These are phyloP conservation scores for Saprolegnia parasitica DNA, from an alignment of 352 stramenopile species.

Conservation along the genomic window DNA sequence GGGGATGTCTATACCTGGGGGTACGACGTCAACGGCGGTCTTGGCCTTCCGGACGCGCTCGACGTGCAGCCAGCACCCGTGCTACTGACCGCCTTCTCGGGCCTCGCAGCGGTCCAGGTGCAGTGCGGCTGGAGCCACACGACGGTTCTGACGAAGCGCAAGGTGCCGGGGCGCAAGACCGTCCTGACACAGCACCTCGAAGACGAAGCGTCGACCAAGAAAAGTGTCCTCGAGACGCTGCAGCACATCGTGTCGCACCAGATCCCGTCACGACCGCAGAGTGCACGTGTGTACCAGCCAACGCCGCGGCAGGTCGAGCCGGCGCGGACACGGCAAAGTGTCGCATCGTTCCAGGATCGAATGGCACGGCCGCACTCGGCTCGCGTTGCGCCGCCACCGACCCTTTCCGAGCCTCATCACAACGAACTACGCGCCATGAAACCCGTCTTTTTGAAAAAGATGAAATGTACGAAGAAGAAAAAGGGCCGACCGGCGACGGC, in stretches of 20 bases:
- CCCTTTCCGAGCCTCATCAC: neutral
- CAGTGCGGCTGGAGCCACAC: slow-evolving; percentile 66
- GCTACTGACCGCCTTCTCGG: slow-evolving; percentile 35
- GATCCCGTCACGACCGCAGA: slow-evolving; percentile 1
- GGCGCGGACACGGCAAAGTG: neutral
- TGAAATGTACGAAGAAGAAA: neutral
- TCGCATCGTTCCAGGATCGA: slow-evolving; percentile 15
- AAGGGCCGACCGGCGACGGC: neutral
- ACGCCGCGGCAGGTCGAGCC: neutral
- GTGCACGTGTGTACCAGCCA: neutral
- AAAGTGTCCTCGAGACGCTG: neutral
- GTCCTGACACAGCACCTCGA: neutral
- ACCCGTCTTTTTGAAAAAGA: slow-evolving; percentile 3
- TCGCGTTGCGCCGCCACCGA: neutral
- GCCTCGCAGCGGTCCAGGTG: slow-evolving; percentile 41
- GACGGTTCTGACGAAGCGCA: slow-evolving; percentile 46
- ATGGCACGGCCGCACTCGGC: slow-evolving; percentile 23
- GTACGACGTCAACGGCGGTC: slow-evolving; percentile 44
- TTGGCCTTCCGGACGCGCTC: slow-evolving; percentile 24
- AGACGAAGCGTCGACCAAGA: neutral
- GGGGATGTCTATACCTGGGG: slow-evolving; percentile 58
- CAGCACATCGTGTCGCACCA: slow-evolving; percentile 1
- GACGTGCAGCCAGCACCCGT: slow-evolving; percentile 39
- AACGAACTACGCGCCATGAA: neutral
- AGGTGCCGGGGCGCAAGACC: neutral